Conservation (phyloP, 2,329 filamentous ascomycete genomes). For the Fusarium tricinctum region DNA sequence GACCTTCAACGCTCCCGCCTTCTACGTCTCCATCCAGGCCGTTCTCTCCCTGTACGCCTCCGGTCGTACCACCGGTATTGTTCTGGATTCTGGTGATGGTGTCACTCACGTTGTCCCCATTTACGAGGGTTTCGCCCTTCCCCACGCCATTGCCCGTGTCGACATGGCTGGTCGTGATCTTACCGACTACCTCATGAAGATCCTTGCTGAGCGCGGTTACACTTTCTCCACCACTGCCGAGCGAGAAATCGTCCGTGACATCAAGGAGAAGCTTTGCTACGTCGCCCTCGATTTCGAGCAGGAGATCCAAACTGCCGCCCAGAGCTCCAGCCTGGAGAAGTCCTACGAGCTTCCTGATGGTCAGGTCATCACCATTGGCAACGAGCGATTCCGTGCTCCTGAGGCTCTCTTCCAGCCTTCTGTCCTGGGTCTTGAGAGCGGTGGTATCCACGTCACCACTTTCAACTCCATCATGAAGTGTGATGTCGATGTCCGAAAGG, state of each 20-base stretch:
- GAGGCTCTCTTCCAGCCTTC: conserved; percentile 99
- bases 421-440: conserved; percentile 97
- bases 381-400: conserved; percentile 99
- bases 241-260: conserved; percentile 99
- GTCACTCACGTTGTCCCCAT: conserved; percentile 99
- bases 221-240: conserved; percentile 99
- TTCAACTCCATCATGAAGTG: conserved; percentile 99
- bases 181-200: conserved; percentile 99
- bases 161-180: conserved; percentile 99
- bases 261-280: conserved; percentile 99
- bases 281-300: conserved; percentile 99
- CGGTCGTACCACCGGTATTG: conserved; percentile 99
- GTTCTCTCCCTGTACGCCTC: conserved; percentile 99
- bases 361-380: conserved; percentile 99
- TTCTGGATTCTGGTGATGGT: conserved; percentile 99
- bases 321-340: conserved; percentile 99
- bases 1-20: conserved; percentile 99
- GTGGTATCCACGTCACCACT: conserved; percentile 99
- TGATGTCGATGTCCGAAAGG: conserved; percentile 99
- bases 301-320: conserved; percentile 99
- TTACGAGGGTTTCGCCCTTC: conserved; percentile 99
- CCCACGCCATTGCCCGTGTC: conserved; percentile 99
- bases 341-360: conserved; percentile 99
- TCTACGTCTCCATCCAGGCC: conserved; percentile 99
- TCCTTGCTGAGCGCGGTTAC: conserved; percentile 98